Base-by-base conservation (phyloP, 805 yeast species). In the Nematodospora valgi region DNA sequence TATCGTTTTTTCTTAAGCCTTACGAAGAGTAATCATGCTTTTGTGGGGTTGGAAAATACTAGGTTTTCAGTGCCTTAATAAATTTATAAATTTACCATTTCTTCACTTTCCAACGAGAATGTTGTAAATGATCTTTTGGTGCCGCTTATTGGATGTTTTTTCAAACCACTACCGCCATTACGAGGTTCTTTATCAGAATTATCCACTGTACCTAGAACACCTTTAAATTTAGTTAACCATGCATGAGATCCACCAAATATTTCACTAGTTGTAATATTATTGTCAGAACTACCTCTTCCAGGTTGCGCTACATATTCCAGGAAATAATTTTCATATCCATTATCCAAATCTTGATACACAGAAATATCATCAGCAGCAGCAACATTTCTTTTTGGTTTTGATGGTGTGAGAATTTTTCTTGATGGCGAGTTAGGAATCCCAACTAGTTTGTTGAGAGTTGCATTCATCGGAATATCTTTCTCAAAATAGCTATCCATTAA, bases 291-390 rank as follows among this genome's bases (percentile, higher is more conserved):
- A 14, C 23, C 32, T 27, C 18, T 29, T 9, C 23, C 29, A 6
- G 35, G 27, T 14, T 25, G 17, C 16, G n/a, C 16, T n/a, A 37
- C 23, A 31, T 33, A 29, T 20, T 27, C 34, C 4, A 34, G 25
- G 26, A 38, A 33, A 24, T 38, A 33, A 26, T 32, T 38, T 30
- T 38, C 41, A 23, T 52, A 52, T 4, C 55, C 56, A 32, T 52
- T 55, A 37, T 46, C 52, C 10, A 45, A 19, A 25, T 51, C 51
- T 19, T 47, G 49, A 38, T 43, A 39, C 6, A 34, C 19, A 22
- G 36, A 37, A 22, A 34, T 32, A 11, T 26, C 24, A 11, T 19
- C 19, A 12, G 28, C 23, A 13, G 18, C n/a, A n/a, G 18, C 12
- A 6, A 16, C 24, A 24, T 22, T 22, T 14, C 25, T 32, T 23